Percentiles rank a stretch among this genome's conserved stretches.
Conservation (phyloP, 1,139 yeast genomes). For the Debaryomycetaceae sp. region DNA sequence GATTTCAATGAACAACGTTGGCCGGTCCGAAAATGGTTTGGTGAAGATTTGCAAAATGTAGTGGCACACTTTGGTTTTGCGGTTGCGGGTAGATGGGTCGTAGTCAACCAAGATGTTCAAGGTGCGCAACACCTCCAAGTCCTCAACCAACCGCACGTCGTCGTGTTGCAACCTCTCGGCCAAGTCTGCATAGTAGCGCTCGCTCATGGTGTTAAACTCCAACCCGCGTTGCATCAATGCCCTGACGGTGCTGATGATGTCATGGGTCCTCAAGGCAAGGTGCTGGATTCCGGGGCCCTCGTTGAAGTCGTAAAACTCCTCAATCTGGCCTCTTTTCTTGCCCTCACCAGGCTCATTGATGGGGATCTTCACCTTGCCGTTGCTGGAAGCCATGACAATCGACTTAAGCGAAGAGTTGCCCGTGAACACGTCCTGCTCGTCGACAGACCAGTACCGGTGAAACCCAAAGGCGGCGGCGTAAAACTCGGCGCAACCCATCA, state of each 20-base stretch:
- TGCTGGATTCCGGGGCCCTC: slow-evolving; percentile 85
- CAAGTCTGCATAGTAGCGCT: slow-evolving; percentile 51
- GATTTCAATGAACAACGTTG: slow-evolving; percentile 75
- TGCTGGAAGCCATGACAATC: slow-evolving; percentile 69
- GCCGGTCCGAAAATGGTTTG: slow-evolving; percentile 70
- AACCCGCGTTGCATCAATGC: slow-evolving; percentile 56
- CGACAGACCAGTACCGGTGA: slow-evolving; percentile 80
- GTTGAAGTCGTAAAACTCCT: slow-evolving; percentile 71
- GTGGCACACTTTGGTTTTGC: slow-evolving; percentile 36
- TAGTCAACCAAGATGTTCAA: slow-evolving; percentile 68
- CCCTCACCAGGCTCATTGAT: slow-evolving; percentile 80
- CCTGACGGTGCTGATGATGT: slow-evolving; percentile 56
- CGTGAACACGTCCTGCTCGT: slow-evolving; percentile 68
- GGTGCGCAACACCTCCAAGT: slow-evolving; percentile 31
- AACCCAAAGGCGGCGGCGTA: slow-evolving; percentile 67
- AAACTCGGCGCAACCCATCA: slow-evolving; percentile 53
- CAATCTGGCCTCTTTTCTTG: slow-evolving; percentile 65
- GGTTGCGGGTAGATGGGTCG: slow-evolving; percentile 44
- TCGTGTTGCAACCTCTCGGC: slow-evolving; percentile 33
- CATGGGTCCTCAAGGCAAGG: slow-evolving; percentile 59
- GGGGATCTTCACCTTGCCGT: slow-evolving; percentile 70
- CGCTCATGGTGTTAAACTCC: slow-evolving; percentile 61
- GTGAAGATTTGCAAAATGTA: slow-evolving; percentile 77
- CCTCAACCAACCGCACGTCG: slow-evolving; percentile 44
- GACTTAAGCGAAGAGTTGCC: slow-evolving; percentile 66